Evolutionary conservation across 1,139 yeast species (phyloP).

Genomic region (Magnusiomyces ingens): DNA sequence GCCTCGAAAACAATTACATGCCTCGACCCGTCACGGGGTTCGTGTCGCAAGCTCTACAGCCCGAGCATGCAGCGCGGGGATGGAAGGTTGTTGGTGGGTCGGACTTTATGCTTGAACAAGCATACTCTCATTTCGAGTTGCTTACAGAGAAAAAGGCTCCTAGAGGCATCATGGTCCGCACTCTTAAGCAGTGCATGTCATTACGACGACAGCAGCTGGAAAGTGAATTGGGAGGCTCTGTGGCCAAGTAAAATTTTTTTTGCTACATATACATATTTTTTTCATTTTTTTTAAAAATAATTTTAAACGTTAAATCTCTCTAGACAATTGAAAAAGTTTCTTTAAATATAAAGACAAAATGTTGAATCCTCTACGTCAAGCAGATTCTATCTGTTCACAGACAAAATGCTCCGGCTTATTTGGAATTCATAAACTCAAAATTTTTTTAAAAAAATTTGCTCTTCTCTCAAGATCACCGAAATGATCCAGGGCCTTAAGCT

Average conservation of each 20-base stretch:
- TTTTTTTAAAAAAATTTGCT: not conserved
- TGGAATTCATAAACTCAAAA: not conserved
- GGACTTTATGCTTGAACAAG: slow-evolving; percentile 8
- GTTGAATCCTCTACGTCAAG: slow-evolving; percentile 1
- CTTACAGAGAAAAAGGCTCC: slow-evolving; percentile 9
- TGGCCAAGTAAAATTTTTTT: not conserved
- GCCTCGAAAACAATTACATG: slow-evolving; percentile 3
- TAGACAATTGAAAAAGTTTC: too few relatives aligned
- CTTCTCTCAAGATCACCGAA: not conserved
- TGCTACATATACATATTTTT: too few relatives aligned
- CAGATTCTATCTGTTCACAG: slow-evolving; percentile 1
- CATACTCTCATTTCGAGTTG: slow-evolving; percentile 8
- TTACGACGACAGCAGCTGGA: not conserved
- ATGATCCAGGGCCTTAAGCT: not conserved
- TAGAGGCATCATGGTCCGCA: not conserved
- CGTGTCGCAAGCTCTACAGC: not conserved
- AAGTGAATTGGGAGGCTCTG: not conserved
- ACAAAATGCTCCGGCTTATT: slow-evolving; percentile 1
- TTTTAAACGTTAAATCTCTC: too few relatives aligned
- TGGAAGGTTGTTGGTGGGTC: slow-evolving; percentile 6
- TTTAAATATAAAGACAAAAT: too few relatives aligned
- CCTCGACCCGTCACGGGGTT: not conserved
- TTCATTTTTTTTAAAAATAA: too few relatives aligned
- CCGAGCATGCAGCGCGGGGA: not conserved
- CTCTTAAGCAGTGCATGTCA: not conserved